phyloP scores from a whole-genome alignment of 2,329 filamentous ascomycete species.

The Cercospora nicotianae region DNA sequence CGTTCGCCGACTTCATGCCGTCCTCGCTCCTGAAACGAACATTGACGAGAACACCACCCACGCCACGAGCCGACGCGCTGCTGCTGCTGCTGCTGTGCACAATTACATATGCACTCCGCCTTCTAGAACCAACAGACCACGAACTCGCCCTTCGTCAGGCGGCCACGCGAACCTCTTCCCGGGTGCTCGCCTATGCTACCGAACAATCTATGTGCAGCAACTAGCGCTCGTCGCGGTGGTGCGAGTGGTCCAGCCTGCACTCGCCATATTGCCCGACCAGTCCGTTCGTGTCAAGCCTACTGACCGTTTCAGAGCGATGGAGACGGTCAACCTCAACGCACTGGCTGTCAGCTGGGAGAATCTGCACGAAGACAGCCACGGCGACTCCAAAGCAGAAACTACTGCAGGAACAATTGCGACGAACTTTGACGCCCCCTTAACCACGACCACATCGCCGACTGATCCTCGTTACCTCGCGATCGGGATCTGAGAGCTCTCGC shows the following conservation, averaged over 20 bases:
- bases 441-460: not conserved
- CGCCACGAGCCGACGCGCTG: not conserved
- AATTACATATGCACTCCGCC: not conserved
- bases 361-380: not conserved
- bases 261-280: not conserved
- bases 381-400: not conserved
- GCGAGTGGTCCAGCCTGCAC: not conserved
- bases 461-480: not conserved
- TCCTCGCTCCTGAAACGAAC: not conserved
- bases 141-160: not conserved
- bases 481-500: not conserved
- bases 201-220: conserved; percentile 4
- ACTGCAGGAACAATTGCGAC: not conserved
- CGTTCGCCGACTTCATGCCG: not conserved
- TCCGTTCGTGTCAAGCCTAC: not conserved
- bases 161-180: not conserved
- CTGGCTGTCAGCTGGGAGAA: not conserved
- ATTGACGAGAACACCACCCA: not conserved
- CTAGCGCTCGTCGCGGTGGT: not conserved
- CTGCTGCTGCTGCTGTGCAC: not conserved
- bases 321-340: not conserved
- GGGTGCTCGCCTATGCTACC: not conserved
- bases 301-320: not conserved
- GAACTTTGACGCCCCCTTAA: not conserved
- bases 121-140: not conserved